These are phyloP conservation scores for Termitomyces sp. DNA, from an alignment of 768 basidiomycete genomes.

Conservation along the genomic window DNA sequence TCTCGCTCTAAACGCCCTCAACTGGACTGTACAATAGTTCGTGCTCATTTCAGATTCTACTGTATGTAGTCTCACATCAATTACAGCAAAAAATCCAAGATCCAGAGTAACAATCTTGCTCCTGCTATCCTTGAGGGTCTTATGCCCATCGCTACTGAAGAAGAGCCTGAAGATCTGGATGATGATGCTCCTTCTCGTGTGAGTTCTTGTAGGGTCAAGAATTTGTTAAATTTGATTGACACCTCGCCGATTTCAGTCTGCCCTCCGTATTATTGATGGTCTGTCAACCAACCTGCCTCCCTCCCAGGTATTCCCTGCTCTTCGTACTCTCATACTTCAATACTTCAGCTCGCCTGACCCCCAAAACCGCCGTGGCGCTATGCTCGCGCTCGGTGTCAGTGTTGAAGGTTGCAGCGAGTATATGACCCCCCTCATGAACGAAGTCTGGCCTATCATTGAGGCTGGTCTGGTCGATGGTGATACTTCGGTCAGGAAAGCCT, in stretches of 20 bases:
- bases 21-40: slow-evolving; percentile 96
- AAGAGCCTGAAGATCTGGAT: slow-evolving; percentile 89
- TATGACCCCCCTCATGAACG: slow-evolving; percentile 88
- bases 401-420: slow-evolving; percentile 98
- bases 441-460: slow-evolving; percentile 94
- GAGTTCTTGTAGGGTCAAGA: slow-evolving; percentile 22
- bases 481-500: slow-evolving; percentile 85
- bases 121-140: slow-evolving; percentile 83
- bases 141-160: slow-evolving; percentile 91
- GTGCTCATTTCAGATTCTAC: slow-evolving; percentile 18
- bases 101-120: slow-evolving; percentile 82
- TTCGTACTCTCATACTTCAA: slow-evolving; percentile 74
- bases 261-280: slow-evolving; percentile 90
- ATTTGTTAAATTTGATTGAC: neutral
- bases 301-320: slow-evolving; percentile 90
- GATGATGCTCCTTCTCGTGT: slow-evolving; percentile 92
- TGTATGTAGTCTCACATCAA: slow-evolving; percentile 5
- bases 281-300: slow-evolving; percentile 92
- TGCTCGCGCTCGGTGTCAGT: slow-evolving; percentile 91
- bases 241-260: slow-evolving; percentile 48
- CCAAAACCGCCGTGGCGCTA: slow-evolving; percentile 79
- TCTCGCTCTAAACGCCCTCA: slow-evolving; percentile 87
- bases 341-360: slow-evolving; percentile 84
- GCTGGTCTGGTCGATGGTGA: slow-evolving; percentile 82
- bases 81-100: slow-evolving; percentile 89